Evolutionary conservation across 163 green algal genomes (phyloP), one percentile per base, ranked within the genome.

Genomic region (Picocystis sp.): DNA sequence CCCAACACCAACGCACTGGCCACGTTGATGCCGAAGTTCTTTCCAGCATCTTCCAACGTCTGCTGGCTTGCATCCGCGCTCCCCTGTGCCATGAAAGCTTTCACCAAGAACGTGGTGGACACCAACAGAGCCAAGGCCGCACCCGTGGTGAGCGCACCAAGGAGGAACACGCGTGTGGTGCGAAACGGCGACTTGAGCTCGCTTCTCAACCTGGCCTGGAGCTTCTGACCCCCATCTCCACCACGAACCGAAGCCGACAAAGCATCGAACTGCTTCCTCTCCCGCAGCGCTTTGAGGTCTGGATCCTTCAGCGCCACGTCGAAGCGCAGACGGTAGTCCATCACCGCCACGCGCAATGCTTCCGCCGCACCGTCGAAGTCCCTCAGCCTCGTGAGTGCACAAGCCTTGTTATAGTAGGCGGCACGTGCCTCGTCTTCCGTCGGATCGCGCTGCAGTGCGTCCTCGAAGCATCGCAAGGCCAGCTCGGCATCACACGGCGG

Each of bases 381-480:
- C 51, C 81, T 78, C 38, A 83, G 66, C 61, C 82, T 81, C 0
- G 74, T 71, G 19, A 82, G 71, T 8, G 71, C 78, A 51, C 86
- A 96, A 22, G 80, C 86, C 19, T 70, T 54, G 75, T 95, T 95
- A 66, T 93, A 96, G 22, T 81, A 58, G 10, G 83, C 85, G 19
- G 86, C 85, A 6, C 70, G 53, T 3, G 81, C 78, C 60, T 93
- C 85, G 46, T 93, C 78, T 3, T 78, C 61, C 25, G 56, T 83
- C 19, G 84, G 82, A 15, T 71, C 62, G 47, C 87, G 60, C 8
- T 73, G 42, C 61, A 87, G 56, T 2, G 80, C 76, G 8, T 58
- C 35, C 6, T 77, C 57, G 56, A 92, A 94, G 3, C 85, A 46
- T 1, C 55, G 47, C 6, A 89, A 60, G 8, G 84, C 82, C 19